These are phyloP conservation scores for Iris macrosiphon DNA, from an alignment of 106 monocot genomes.

Conservation along the genomic window DNA sequence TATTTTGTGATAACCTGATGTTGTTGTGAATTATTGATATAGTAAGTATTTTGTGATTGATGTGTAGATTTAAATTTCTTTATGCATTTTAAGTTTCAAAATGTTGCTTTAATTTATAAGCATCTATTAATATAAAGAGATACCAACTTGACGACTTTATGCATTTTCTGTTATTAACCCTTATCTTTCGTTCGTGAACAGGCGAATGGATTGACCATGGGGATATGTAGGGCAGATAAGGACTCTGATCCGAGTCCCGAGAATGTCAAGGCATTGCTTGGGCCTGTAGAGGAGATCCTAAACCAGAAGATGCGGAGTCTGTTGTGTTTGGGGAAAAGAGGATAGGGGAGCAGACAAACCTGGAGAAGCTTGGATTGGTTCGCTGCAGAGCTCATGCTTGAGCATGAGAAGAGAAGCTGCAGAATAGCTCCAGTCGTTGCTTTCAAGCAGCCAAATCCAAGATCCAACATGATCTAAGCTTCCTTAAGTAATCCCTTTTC, in stretches of 20 bases:
- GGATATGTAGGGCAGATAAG: slow-evolving; percentile 15
- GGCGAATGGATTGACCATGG: slow-evolving; percentile 25
- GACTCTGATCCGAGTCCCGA: slow-evolving; percentile 44
- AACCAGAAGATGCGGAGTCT: slow-evolving; percentile 69
- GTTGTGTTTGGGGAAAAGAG: slow-evolving; percentile 63
- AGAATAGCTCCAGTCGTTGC: slow-evolving; percentile 32
- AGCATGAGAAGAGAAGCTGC: slow-evolving; percentile 24
- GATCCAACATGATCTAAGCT: not conserved
- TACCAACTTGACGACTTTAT: no score
- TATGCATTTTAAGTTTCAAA: no score
- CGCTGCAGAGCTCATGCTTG: slow-evolving; percentile 51
- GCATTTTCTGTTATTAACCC: no score
- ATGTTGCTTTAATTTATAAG: no score
- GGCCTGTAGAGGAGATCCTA: slow-evolving; percentile 59
- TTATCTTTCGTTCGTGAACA: no score
- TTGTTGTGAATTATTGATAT: no score
- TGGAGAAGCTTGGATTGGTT: slow-evolving; percentile 72
- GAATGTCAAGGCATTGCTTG: slow-evolving; percentile 37
- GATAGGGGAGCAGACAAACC: slow-evolving; percentile 43
- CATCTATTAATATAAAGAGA: no score
- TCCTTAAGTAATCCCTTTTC: not conserved
- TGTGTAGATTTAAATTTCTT: no score
- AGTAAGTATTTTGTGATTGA: no score
- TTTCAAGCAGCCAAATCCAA: slow-evolving; percentile 23
- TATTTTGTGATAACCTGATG: no score